phyloP scores from a whole-genome alignment of 2,329 filamentous ascomycete species.

The Microthyrium microscopicum region DNA sequence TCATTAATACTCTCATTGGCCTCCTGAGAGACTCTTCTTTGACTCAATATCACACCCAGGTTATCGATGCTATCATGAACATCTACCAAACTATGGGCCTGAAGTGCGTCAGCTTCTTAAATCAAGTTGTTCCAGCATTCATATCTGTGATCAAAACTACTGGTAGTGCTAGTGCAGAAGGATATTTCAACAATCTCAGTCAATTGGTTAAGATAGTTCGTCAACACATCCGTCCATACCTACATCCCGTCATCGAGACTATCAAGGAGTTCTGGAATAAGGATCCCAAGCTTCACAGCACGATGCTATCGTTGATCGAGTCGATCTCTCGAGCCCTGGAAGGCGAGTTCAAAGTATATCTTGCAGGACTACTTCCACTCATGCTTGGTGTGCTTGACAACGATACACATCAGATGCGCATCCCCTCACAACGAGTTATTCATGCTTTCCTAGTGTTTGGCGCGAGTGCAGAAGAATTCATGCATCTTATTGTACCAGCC shows the following conservation, averaged over 20 bases:
- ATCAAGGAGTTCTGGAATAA: conserved; percentile 83
- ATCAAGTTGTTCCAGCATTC: conserved; percentile 88
- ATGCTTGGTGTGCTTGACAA: conserved; percentile 92
- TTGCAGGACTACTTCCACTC: conserved; percentile 72
- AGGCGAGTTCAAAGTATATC: conserved; percentile 93
- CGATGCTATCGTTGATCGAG: conserved; percentile 82
- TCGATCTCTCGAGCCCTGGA: conserved; percentile 86
- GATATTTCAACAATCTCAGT: conserved; percentile 93
- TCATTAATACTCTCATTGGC: conserved; percentile 86
- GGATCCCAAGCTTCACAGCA: conserved; percentile 66
- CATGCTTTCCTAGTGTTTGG: conserved; percentile 95
- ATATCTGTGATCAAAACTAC: conserved; percentile 75
- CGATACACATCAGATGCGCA: conserved; percentile 58
- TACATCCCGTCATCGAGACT: conserved; percentile 58
- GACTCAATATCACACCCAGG: conserved; percentile 75
- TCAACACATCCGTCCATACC: conserved; percentile 84
- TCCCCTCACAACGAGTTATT: conserved; percentile 74
- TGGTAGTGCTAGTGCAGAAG: conserved; percentile 62
- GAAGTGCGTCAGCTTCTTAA: conserved; percentile 89
- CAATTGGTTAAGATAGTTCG: conserved; percentile 87
- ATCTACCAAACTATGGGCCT: conserved; percentile 94
- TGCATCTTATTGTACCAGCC: conserved; percentile 95
- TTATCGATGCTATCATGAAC: conserved; percentile 96
- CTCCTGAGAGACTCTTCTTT: conserved; percentile 85
- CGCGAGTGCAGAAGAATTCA: conserved; percentile 91